Base-by-base conservation (phyloP, 345 rosid genomes). In the Arabis alpina region DNA sequence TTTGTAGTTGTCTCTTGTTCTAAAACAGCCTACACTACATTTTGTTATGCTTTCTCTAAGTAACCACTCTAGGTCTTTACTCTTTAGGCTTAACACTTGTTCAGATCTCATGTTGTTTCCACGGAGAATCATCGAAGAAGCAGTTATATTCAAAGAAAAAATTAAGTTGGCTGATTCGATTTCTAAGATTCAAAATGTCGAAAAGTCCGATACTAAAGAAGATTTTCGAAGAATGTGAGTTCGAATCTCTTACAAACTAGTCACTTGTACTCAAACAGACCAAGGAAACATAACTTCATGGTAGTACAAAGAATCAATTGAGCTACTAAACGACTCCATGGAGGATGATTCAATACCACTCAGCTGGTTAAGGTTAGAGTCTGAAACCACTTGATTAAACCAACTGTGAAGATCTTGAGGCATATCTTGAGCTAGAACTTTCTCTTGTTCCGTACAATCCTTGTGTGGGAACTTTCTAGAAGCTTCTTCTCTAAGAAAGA, bases 401-500 rank as follows among this genome's bases (percentile, higher is more conserved):
- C 81, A 84, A 69, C 71, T 84, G n/a, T 83, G 91, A 34, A 80
- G 66, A 73, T 88, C 85, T 61, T 80, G 88, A 28, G 83, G 80
- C 27, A 25, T 56, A 51, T 54, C 41, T 60, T 73, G 69, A 68
- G 64, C 64, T 48, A 61, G 24, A 53, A 62, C 27, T 42, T 59
- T 72, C 53, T 80, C 77, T 76, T 79, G 76, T 62, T 69, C 61
- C 63, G 68, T 79, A 78, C 82, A 79, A 70, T 75, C 73, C 65
- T 71, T 70, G 39, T 68, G 89, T 54, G 81, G 73, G 41, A 75
- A 61, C 59, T 36, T 82, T 71, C 76, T 84, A 39, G 88, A 79
- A 54, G 89, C 91, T 79, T 87, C 90, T 68, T 93, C 96, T 80
- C 84, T 88, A 16, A 92, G 86, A 34, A 80, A 77, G 40, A 93